phyloP scores from a whole-genome alignment of 805 yeast species.

The Pichia exigua region DNA sequence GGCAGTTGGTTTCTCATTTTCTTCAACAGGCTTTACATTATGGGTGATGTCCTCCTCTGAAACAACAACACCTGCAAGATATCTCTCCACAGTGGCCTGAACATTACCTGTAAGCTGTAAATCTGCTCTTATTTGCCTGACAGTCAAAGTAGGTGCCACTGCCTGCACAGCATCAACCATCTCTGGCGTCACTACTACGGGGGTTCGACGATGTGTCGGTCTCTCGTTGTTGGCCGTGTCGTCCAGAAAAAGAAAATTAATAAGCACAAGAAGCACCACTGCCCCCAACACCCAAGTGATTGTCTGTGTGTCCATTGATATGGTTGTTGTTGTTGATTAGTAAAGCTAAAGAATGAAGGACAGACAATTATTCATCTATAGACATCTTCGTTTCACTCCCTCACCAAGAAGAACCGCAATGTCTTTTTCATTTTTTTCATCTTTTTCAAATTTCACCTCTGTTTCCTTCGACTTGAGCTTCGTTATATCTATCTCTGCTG shows the following conservation, averaged over 20 bases:
- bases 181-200: constrained; percentile 36
- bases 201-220: not conserved
- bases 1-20: too few relatives aligned
- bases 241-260: constrained; percentile 56
- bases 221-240: not conserved
- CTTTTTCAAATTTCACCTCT: not conserved
- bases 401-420: not conserved
- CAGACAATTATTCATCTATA: not conserved
- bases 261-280: constrained; percentile 46
- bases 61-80: constrained; percentile 37
- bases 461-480: not conserved
- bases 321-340: not conserved
- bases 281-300: constrained; percentile 41
- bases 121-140: constrained; percentile 65
- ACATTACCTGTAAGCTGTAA: constrained; percentile 73
- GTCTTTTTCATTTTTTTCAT: not conserved
- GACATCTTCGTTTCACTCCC: not conserved
- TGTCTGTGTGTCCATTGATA: constrained; percentile 22
- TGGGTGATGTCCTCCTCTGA: constrained; percentile 39
- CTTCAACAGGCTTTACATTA: constrained; percentile 19
- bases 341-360: not conserved
- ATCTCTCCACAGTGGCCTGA: constrained; percentile 69
- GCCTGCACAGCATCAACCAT: constrained; percentile 86
- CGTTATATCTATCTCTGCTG: not conserved
- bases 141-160: constrained; percentile 65